These are phyloP conservation scores for Boletus rufocinnamomeus DNA, from an alignment of 768 basidiomycete species.

Conservation along the genomic window DNA sequence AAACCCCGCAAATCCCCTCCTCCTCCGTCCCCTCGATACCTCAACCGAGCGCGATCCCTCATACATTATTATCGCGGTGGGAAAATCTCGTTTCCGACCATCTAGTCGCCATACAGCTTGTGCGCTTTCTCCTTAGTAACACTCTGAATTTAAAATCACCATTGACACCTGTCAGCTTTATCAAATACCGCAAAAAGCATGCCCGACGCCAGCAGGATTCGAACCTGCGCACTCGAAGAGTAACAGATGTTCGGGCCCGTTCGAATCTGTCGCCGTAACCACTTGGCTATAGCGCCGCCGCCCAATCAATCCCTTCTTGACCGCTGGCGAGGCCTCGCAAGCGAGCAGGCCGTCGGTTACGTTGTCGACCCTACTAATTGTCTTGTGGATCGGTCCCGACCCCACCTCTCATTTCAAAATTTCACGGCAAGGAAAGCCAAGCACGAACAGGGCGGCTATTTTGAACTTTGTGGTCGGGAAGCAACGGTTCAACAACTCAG, in stretches of 20 bases:
- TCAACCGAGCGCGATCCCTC: no score
- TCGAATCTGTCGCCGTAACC: slow-evolving; percentile 79
- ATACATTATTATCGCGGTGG: no score
- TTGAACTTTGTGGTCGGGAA: no score
- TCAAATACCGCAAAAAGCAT: slow-evolving; percentile 6
- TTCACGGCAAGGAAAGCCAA: neutral
- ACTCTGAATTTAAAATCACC: neutral
- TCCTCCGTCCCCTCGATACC: no score
- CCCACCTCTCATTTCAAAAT: neutral
- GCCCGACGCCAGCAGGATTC: slow-evolving; percentile 63
- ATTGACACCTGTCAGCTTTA: neutral
- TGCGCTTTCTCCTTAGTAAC: neutral
- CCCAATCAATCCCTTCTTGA: neutral
- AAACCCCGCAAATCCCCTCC: slow-evolving; percentile 9
- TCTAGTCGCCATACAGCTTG: neutral
- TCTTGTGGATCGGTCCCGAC: neutral
- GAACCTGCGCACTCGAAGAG: slow-evolving; percentile 71
- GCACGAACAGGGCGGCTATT: no score
- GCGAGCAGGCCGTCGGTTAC: neutral
- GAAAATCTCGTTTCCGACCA: no score
- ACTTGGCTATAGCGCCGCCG: slow-evolving; percentile 66
- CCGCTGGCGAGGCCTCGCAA: neutral
- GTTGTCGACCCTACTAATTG: neutral
- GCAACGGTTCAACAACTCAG: no score
- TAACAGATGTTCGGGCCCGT: slow-evolving; percentile 50